Evolutionary conservation across 345 rosid genomes (phyloP).

Genomic region (Litchi chinensis): DNA sequence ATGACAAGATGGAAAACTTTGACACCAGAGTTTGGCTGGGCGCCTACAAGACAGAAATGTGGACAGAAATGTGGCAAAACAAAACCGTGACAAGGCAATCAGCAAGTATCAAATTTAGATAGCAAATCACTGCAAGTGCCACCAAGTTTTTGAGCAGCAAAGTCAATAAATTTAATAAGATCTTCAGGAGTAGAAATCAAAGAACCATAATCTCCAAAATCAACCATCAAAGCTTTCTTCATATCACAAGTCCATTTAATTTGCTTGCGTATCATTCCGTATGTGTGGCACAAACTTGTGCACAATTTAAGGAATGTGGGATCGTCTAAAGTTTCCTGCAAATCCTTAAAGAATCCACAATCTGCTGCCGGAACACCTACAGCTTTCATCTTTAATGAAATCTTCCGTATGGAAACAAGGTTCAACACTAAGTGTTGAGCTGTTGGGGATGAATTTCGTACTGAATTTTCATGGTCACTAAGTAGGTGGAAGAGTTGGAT

Average conservation of each 20-base stretch:
- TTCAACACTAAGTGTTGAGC: conserved; percentile 48
- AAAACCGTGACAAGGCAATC: background rate
- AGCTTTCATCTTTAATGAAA: conserved; percentile 53
- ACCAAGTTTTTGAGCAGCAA: conserved; percentile 28
- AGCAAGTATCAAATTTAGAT: conserved; percentile 17
- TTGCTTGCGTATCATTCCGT: conserved; percentile 47
- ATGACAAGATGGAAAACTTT: background rate
- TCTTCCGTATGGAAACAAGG: conserved; percentile 47
- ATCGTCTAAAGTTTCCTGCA: conserved; percentile 43
- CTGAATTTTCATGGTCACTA: conserved; percentile 27
- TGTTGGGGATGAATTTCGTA: conserved; percentile 34
- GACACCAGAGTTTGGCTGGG: background rate
- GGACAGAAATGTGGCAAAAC: background rate
- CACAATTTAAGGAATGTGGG: conserved; percentile 56
- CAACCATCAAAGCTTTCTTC: conserved; percentile 34
- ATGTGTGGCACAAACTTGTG: conserved; percentile 46
- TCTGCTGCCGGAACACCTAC: conserved; percentile 39
- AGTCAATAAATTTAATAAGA: conserved; percentile 56
- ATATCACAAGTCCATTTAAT: conserved; percentile 23
- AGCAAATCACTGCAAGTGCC: conserved; percentile 18
- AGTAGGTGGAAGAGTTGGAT: conserved; percentile 35
- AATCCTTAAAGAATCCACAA: conserved; percentile 35
- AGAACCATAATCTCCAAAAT: conserved; percentile 30
- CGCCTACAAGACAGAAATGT: background rate
- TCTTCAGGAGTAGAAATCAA: conserved; percentile 51